Evolutionary conservation across 495 filamentous ascomycete genomes (phyloP), one percentile per base, ranked within the genome.

Genomic region (Annulohypoxylon stygium): DNA sequence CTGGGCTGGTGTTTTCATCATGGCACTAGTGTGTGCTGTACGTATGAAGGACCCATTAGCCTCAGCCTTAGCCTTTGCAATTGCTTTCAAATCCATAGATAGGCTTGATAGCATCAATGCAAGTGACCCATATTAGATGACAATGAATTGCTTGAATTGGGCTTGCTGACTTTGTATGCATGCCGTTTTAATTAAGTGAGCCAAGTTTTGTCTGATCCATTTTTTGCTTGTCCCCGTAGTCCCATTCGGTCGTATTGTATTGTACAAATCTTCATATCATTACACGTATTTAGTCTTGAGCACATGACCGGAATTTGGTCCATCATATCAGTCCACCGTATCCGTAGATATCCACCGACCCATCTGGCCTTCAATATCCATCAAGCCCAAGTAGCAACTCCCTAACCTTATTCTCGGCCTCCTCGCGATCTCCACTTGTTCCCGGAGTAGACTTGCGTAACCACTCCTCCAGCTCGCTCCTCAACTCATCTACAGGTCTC

Each of bases 391-490:
- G 67, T 7, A 78, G 41, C 16, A 64, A 16, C 36, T 11, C 23
- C 45, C 65, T 54, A n/a, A 71, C 62, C 64, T 69, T 71, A 3
- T 63, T 59, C 5, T 66, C 45, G 4, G 66, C 71, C 30, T 70
- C 64, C 25, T 30, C 54, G 8, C 37, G 12, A 37, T 43, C n/a
- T 3, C 12, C 37, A 7, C 41, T 16, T 5, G 66, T 48, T 12
- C 39, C 36, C 4, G 74, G 75, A 34, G 74, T 45, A 11, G 81
- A 73, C 69, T 74, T 43, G 0, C 66, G 41, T 16, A 85, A 58
- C 84, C 84, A 86, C 23, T 61, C 67, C 34, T 53, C 69, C 30
- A 86, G 55, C 26, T 18, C 34, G 1, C 9, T 34, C 47, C 81
- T 71, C 61, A 85, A 23, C 34, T 75, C 75, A 8, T 53, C 71